Base-by-base conservation (phyloP, 306 rosid species). In the Cicer yamashitae region DNA sequence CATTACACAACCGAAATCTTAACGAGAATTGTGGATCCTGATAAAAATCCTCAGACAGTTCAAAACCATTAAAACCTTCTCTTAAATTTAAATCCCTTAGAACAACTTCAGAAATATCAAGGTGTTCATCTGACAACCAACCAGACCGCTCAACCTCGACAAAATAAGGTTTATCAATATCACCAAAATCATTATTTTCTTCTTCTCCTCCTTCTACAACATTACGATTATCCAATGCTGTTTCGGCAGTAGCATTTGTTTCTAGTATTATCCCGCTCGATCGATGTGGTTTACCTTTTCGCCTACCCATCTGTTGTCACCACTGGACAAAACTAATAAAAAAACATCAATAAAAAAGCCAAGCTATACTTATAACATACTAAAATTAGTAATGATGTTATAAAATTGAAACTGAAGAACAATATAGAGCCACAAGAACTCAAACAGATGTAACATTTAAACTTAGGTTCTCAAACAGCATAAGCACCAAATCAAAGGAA, bases 21-120 rank as follows among this genome's bases (percentile, higher is more conserved):
- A 94, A 84, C 8, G 70, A 79, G 76, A 87, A 89, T 60, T 82
- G 87, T 10, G 50, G 73, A 79, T 69, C 88, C 79, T 57, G 73
- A 54, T 40, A 71, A 82, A 90, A 77, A n/a, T 81, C 87, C 78
- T 74, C 82, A 40, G 64, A 76, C 53, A 87, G 48, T 53, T 70
- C 87, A 59, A 75, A 84, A 60, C 88, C 87, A 17, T 86, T 61
- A 80, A 86, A 87, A 41, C 81, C 89, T 70, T 86, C 92, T 83
- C 84, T 73, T 39, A 84, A 63, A 70, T 71, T 84, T 78, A 89
- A 84, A 85, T 84, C 81, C 13, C 69, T 79, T 10, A 91, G 66
- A 86, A 94, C 89, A 81, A 91, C 80, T 85, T 94, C 97, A 8
- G 97, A 89, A 82, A 94, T 77, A 83, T 94, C 98, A 54, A 77